These are phyloP conservation scores for Hypoxylon rubiginosum DNA, from an alignment of 2,329 filamentous ascomycete species.

Conservation along the genomic window DNA sequence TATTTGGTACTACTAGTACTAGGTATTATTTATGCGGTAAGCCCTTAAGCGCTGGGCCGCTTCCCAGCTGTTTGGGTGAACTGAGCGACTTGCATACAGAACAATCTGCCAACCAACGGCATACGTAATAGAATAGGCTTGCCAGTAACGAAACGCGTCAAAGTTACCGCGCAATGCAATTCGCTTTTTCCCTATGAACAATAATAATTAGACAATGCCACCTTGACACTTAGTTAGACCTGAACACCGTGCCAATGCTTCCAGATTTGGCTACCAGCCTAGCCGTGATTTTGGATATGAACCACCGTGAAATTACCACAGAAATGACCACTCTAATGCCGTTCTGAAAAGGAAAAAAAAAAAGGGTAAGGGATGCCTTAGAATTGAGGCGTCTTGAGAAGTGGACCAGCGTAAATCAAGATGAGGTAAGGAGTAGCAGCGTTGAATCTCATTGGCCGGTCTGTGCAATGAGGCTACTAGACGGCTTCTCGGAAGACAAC, in stretches of 20 bases:
- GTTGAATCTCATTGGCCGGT: not conserved
- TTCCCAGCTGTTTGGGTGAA: constrained; percentile 31
- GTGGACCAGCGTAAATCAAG: constrained; percentile 3
- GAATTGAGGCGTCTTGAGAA: not conserved
- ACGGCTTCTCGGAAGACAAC: not conserved
- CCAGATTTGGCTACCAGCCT: constrained; percentile 29
- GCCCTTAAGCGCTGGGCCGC: constrained; percentile 13
- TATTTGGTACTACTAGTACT: not conserved
- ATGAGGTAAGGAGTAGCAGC: not conserved
- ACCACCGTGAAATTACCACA: not conserved
- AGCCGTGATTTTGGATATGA: constrained; percentile 3
- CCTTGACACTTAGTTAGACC: constrained; percentile 23
- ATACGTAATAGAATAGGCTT: constrained; percentile 5
- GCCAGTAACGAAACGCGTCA: constrained; percentile 7
- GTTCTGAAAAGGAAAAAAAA: constrained; percentile 11
- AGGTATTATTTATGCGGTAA: constrained; percentile 10
- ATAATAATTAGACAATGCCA: constrained; percentile 8
- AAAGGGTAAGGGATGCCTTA: constrained; percentile 5
- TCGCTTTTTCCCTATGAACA: constrained; percentile 22
- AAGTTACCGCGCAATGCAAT: not conserved
- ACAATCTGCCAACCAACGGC: constrained; percentile 28
- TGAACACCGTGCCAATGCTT: constrained; percentile 41
- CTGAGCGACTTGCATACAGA: constrained; percentile 25
- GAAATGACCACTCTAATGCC: constrained; percentile 13
- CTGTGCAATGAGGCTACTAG: not conserved